Evolutionary conservation across 169 alveolate species (phyloP).

Genomic region (Cryptosporidium baileyi): DNA sequence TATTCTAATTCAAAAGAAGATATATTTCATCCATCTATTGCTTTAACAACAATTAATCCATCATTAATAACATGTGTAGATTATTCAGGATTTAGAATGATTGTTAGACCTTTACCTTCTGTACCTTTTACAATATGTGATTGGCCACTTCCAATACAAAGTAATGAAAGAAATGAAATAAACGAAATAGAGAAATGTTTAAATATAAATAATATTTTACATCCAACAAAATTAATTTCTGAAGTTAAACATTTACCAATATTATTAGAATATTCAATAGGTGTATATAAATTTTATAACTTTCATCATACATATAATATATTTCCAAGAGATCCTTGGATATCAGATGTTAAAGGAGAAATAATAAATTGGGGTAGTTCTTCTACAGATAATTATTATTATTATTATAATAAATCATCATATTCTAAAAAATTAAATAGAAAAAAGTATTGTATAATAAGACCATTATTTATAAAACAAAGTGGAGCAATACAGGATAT

Average conservation of each 20-base stretch:
- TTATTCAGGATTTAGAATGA: slow-evolving; percentile 61
- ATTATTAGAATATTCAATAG: slow-evolving; percentile 28
- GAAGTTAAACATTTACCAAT: slow-evolving; percentile 41
- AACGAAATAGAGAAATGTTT: slow-evolving; percentile 31
- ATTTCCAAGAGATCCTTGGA: slow-evolving; percentile 67
- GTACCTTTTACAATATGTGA: slow-evolving; percentile 63
- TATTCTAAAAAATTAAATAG: not conserved
- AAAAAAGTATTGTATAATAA: slow-evolving; percentile 8
- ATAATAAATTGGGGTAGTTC: slow-evolving; percentile 59
- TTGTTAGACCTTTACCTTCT: slow-evolving; percentile 45
- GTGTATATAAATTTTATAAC: slow-evolving; percentile 15
- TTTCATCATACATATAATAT: slow-evolving; percentile 61
- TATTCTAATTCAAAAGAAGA: not conserved
- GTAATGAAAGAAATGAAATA: slow-evolving; percentile 48
- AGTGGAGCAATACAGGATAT: slow-evolving; percentile 55
- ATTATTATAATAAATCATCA: slow-evolving; percentile 1
- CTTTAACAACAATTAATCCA: slow-evolving; percentile 42
- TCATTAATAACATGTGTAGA: slow-evolving; percentile 66
- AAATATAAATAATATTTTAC: slow-evolving; percentile 49
- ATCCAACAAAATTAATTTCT: slow-evolving; percentile 47
- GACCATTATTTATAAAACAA: slow-evolving; percentile 46
- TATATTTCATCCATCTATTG: slow-evolving; percentile 42
- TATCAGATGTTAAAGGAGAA: slow-evolving; percentile 35
- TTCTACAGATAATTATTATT: slow-evolving; percentile 36
- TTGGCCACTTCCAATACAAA: slow-evolving; percentile 69